Evolutionary conservation across 257 asterid species (phyloP).

Genomic region (Solanum piurae): DNA sequence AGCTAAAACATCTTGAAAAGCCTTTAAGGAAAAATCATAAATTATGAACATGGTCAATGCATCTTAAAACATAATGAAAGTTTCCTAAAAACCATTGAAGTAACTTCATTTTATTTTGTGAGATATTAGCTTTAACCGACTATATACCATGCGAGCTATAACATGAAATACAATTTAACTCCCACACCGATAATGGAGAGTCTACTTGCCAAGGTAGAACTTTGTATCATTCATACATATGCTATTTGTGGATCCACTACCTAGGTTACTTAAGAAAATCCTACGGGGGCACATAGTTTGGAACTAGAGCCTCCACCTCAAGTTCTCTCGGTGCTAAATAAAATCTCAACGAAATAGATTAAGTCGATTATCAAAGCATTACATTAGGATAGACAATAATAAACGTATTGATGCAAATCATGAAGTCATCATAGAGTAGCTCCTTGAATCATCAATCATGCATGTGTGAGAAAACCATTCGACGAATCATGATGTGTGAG

Average conservation of each 20-base stretch:
- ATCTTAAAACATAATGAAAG: neutral
- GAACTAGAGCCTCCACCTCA: neutral
- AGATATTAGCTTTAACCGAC: neutral
- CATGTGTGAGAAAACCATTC: neutral
- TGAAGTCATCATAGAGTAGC: neutral
- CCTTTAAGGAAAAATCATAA: neutral
- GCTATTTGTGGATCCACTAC: neutral
- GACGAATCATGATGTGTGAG: neutral
- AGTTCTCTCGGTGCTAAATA: neutral
- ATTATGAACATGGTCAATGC: neutral
- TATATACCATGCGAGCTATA: neutral
- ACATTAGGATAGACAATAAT: neutral
- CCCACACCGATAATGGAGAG: neutral
- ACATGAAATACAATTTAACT: neutral
- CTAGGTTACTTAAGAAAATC: neutral
- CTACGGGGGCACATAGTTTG: neutral
- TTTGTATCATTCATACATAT: neutral
- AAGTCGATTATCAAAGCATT: neutral
- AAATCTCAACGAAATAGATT: neutral
- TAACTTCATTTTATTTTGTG: no score
- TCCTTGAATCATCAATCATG: neutral
- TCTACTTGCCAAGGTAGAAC: neutral
- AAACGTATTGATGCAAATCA: neutral
- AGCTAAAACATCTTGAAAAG: no score
- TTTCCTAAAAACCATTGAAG: neutral